Percentiles rank a stretch among this genome's conserved stretches.
Evolutionary conservation across 1,139 yeast species (phyloP).

Genomic region (Kluyveromyces sp.): DNA sequence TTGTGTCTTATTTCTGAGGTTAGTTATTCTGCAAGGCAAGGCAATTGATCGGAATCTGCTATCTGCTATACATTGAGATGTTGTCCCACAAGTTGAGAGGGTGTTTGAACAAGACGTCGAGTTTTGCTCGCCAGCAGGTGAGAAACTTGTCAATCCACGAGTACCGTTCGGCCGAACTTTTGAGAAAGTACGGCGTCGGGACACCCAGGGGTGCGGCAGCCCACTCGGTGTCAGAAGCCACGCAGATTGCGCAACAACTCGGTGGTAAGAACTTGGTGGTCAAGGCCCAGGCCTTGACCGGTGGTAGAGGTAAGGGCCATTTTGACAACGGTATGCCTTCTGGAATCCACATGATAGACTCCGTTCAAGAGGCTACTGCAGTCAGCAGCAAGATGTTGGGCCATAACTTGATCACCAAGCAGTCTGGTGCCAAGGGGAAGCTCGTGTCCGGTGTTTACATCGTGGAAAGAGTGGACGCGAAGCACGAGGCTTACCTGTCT

Average conservation of each 20-base stretch:
- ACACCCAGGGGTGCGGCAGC: constrained; percentile 93
- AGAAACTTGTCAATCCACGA: constrained; percentile 90
- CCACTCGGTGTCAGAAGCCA: constrained; percentile 83
- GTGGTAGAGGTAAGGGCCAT: constrained; percentile 99
- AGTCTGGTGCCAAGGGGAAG: constrained; percentile 96
- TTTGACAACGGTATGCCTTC: constrained; percentile 94
- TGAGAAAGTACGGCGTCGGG: constrained; percentile 75
- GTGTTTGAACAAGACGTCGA: constrained; percentile 1
- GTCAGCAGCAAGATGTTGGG: constrained; percentile 84
- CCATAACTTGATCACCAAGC: constrained; percentile 94
- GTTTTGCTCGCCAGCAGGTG: constrained; percentile 12
- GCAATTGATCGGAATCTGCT: too few species aligned
- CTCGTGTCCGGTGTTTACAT: constrained; percentile 94
- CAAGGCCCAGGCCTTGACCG: constrained; percentile 97
- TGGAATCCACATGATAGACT: constrained; percentile 85
- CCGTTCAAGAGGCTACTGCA: constrained; percentile 82
- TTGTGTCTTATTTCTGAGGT: too few species aligned
- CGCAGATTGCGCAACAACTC: constrained; percentile 59
- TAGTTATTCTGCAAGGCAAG: too few species aligned
- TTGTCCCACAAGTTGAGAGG: constrained; percentile 6
- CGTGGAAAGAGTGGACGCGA: constrained; percentile 89
- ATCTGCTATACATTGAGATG: constrained; percentile 1
- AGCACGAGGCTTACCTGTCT: constrained; percentile 92
- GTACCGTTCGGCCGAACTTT: constrained; percentile 87
- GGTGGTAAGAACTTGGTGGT: constrained; percentile 79